Conservation (phyloP, 495 filamentous ascomycete genomes). For the Chaetomidium leptoderma region DNA sequence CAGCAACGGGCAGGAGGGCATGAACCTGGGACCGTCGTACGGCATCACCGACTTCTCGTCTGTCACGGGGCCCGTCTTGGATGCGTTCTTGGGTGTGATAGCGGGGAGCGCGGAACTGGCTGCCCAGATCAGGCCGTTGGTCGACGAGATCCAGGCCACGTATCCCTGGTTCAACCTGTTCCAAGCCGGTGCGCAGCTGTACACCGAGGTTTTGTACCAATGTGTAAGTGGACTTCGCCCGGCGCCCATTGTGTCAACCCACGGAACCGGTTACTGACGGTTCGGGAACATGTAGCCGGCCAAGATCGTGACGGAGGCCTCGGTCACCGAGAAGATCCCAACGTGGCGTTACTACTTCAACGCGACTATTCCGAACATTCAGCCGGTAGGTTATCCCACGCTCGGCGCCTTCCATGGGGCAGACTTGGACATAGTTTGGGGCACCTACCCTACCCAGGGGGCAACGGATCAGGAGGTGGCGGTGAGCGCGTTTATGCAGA, state of each 20-base stretch:
- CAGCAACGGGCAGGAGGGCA: slow-evolving; percentile 1
- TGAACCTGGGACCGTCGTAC: background rate
- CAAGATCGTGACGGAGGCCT: background rate
- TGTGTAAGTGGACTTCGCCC: background rate
- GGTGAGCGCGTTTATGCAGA: background rate
- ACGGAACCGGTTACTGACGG: background rate
- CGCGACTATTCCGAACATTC: background rate
- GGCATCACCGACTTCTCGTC: background rate
- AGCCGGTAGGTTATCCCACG: background rate
- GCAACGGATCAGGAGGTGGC: background rate
- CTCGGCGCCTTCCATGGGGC: background rate
- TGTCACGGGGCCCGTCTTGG: background rate
- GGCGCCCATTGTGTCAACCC: background rate
- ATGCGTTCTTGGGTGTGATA: background rate
- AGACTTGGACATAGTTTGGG: background rate
- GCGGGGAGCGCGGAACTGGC: background rate
- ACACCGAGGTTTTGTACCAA: background rate
- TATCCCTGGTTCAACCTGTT: background rate
- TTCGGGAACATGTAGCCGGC: background rate
- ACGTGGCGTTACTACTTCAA: background rate
- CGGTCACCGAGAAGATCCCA: background rate
- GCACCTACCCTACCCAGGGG: background rate
- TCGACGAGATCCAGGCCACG: background rate
- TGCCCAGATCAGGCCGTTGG: background rate
- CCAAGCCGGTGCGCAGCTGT: slow-evolving; percentile 1